These are phyloP conservation scores for Litchi chinensis DNA, from an alignment of 345 rosid species.

Conservation along the genomic window DNA sequence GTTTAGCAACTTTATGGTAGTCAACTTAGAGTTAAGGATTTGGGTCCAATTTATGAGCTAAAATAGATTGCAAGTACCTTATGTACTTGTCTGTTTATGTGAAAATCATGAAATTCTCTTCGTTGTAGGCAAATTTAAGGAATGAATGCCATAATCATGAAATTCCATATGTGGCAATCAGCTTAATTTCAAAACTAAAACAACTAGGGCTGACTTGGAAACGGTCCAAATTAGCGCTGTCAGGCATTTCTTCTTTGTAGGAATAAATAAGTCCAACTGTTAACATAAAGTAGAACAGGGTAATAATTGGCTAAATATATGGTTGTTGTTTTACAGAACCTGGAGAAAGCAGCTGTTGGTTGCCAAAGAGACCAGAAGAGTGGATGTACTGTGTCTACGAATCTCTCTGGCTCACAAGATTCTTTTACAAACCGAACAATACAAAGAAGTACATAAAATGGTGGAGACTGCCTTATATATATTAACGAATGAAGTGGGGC, in stretches of 20 bases:
- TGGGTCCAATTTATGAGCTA: background rate
- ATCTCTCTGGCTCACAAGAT: conserved; percentile 61
- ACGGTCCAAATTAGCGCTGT: background rate
- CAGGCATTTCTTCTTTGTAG: conserved; percentile 4
- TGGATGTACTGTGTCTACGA: conserved; percentile 71
- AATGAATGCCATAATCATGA: background rate
- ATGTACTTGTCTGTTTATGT: background rate
- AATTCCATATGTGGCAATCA: background rate
- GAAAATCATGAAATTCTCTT: background rate
- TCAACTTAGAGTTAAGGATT: background rate
- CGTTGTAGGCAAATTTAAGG: background rate
- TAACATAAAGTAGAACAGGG: background rate
- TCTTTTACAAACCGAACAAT: conserved; percentile 48
- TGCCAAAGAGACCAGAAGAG: conserved; percentile 85
- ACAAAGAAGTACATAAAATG: conserved; percentile 41
- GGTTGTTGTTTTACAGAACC: conserved; percentile 34
- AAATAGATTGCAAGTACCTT: background rate
- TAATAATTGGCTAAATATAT: background rate
- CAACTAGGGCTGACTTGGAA: background rate
- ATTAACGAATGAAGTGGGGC: conserved; percentile 70
- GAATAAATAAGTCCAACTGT: background rate
- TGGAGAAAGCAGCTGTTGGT: conserved; percentile 72
- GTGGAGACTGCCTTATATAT: conserved; percentile 54
- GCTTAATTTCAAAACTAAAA: background rate
- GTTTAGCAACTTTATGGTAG: background rate